Evolutionary conservation across 163 green algal genomes (phyloP), one percentile per base, ranked within the genome.

Genomic region (Prototheca cutis): DNA sequence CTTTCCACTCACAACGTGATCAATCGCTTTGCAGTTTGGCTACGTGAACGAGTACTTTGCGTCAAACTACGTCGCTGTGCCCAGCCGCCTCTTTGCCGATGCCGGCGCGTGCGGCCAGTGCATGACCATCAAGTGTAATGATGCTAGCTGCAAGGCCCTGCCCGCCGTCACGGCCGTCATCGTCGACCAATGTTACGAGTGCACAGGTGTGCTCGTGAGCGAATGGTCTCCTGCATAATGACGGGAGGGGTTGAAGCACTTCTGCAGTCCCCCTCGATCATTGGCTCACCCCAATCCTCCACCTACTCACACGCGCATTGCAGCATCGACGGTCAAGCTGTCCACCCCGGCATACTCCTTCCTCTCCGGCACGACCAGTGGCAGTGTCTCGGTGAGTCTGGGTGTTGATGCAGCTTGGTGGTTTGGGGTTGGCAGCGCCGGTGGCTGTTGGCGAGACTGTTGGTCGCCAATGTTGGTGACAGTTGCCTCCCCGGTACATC

Each of bases 111-210:
- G 53, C 53, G 53, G 53, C 28, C 19, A 19, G 13, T 45, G 53
- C 53, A 31, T 47, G 10, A n/a, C 30, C 15, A 31, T 47, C 15
- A 47, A 45, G 30, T 45, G 30, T 31, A 28, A 29, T 18, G 30
- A 28, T 31, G 30, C 28, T 13, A 56, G 49, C 49, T 56, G 49
- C 23, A 27, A 5, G 21, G 19, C 25, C 49, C 10, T 21, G 7
- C 27, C 53, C 15, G 30, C 31, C 6, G 53, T 59, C 15, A n/a
- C 28, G 28, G 53, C 53, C 10, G 18, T 48, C 15, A 31, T 59
- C 15, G 53, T 59, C 30, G 49, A 33, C 49, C 49, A 34, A 33
- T 56, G 49, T 27, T 56, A 34, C 27, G 33, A 24, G 7, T 56
- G 49, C 49, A 51, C 10, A 5, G 19, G 49, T 8, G 49, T 28